Percentiles rank a stretch among this genome's conserved stretches.
These are phyloP conservation scores for Myochromella boudieri DNA, from an alignment of 768 basidiomycete species.

Conservation along the genomic window DNA sequence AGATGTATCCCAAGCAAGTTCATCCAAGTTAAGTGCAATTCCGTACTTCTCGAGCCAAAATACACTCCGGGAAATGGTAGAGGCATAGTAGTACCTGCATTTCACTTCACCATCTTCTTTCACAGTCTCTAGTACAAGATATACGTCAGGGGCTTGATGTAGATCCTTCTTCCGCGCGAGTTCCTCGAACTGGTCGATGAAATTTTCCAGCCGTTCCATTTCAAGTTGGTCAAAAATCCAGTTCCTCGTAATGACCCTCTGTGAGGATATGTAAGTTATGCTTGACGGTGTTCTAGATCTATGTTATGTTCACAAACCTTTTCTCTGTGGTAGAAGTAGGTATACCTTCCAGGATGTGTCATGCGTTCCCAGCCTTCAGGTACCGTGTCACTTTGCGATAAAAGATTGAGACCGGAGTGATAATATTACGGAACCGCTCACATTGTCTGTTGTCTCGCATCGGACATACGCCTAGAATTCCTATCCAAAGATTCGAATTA, in stretches of 20 bases:
- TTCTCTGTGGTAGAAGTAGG: conserved; percentile 11
- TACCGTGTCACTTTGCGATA: not conserved
- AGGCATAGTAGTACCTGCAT: conserved; percentile 13
- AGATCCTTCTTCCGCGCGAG: conserved; percentile 1
- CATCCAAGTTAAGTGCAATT: not conserved
- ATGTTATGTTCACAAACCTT: not conserved
- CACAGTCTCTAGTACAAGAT: conserved; percentile 3
- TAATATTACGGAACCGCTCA: no score
- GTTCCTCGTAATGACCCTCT: conserved; percentile 10
- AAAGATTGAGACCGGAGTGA: no score
- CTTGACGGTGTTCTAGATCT: not conserved
- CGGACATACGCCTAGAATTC: no score
- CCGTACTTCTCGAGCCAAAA: conserved; percentile 11
- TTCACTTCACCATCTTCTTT: not conserved
- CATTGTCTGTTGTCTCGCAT: no score
- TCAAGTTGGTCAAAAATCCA: conserved; percentile 6
- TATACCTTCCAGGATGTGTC: conserved; percentile 9
- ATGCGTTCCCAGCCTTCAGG: conserved; percentile 13
- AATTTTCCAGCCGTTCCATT: not conserved
- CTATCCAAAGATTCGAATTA: no score
- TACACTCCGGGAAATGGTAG: conserved; percentile 5
- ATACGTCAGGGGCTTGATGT: conserved; percentile 4
- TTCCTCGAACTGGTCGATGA: conserved; percentile 3
- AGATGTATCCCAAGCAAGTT: no score
- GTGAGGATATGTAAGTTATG: not conserved